A percentile compares a stretch with the other conserved stretches of the same genome.
These are phyloP conservation scores for Penicillium polonicum DNA, from an alignment of 2,329 filamentous ascomycete species.

Conservation along the genomic window DNA sequence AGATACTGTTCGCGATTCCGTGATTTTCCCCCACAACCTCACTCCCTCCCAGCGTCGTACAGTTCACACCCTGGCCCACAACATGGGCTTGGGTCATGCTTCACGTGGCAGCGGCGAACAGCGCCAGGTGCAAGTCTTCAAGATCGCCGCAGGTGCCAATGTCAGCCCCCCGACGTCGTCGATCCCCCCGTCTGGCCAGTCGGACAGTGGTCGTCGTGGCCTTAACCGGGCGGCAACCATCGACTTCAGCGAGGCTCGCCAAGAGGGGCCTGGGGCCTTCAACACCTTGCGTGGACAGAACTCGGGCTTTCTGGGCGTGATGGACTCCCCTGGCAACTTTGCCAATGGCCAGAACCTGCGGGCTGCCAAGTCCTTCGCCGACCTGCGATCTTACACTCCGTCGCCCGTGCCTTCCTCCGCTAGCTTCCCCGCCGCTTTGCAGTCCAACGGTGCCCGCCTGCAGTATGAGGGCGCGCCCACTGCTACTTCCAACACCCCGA, in stretches of 20 bases:
- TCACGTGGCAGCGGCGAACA: slow-evolving; percentile 86
- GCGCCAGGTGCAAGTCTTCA: slow-evolving; percentile 85
- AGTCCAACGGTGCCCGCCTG: slow-evolving; percentile 62
- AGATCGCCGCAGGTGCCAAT: slow-evolving; percentile 52
- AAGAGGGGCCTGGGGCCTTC: slow-evolving; percentile 68
- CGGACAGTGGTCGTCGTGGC: slow-evolving; percentile 76
- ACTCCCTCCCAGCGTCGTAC: slow-evolving; percentile 81
- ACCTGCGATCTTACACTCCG: slow-evolving; percentile 90
- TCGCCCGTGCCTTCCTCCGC: slow-evolving; percentile 88
- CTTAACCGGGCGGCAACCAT: slow-evolving; percentile 95
- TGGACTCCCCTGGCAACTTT: slow-evolving; percentile 70
- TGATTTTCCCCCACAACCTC: slow-evolving; percentile 79
- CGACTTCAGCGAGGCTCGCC: slow-evolving; percentile 83
- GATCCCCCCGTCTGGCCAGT: slow-evolving; percentile 63
- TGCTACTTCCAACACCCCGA: slow-evolving; percentile 63
- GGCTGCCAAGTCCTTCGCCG: slow-evolving; percentile 93
- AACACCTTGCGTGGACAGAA: slow-evolving; percentile 73
- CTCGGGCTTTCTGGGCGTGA: slow-evolving; percentile 76
- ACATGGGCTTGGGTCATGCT: slow-evolving; percentile 87
- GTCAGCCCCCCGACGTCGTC: slow-evolving; percentile 63
- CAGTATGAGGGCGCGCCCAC: slow-evolving; percentile 59
- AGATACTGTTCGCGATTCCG: slow-evolving; percentile 70
- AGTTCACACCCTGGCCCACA: slow-evolving; percentile 91
- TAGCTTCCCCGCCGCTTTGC: slow-evolving; percentile 73
- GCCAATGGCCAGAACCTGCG: slow-evolving; percentile 77